Percentiles rank a stretch among this genome's conserved stretches.
Conservation (phyloP, 139 green algal species). For the Chlorella sp. region DNA sequence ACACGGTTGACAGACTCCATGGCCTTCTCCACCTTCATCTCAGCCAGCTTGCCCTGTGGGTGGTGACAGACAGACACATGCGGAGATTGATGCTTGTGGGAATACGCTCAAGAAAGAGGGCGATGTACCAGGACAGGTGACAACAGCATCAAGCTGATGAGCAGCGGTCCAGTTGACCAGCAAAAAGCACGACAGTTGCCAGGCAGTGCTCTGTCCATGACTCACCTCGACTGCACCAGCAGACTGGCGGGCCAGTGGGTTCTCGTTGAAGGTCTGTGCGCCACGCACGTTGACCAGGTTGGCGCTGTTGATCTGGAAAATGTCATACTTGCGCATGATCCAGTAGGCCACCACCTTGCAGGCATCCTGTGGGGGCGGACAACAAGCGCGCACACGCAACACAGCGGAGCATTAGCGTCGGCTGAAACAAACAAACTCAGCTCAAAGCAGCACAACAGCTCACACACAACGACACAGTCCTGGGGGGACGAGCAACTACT, state of each 20-base stretch:
- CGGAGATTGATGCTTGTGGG: neutral
- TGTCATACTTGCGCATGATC: conserved; percentile 39
- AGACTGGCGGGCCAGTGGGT: no score
- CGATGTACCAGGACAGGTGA: no score
- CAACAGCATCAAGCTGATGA: no score
- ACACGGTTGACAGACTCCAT: neutral
- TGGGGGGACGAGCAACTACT: neutral
- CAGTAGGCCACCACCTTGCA: conserved; percentile 22
- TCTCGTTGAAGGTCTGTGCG: no score
- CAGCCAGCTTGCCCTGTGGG: conserved; percentile 23
- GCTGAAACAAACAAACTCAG: no score
- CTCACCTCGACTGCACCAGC: no score
- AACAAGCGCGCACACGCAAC: neutral
- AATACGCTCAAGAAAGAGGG: no score
- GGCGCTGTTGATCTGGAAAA: conserved; percentile 20
- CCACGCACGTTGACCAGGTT: conserved; percentile 24
- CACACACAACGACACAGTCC: neutral
- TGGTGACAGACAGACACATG: neutral
- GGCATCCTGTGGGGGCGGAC: neutral
- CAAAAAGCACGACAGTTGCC: no score
- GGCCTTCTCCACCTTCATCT: conserved; percentile 8
- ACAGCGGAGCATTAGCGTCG: neutral
- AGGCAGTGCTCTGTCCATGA: no score
- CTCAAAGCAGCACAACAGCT: no score
- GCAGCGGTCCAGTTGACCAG: no score